Conservation (phyloP, 768 basidiomycete genomes). For the Cystofilobasidium macerans region DNA sequence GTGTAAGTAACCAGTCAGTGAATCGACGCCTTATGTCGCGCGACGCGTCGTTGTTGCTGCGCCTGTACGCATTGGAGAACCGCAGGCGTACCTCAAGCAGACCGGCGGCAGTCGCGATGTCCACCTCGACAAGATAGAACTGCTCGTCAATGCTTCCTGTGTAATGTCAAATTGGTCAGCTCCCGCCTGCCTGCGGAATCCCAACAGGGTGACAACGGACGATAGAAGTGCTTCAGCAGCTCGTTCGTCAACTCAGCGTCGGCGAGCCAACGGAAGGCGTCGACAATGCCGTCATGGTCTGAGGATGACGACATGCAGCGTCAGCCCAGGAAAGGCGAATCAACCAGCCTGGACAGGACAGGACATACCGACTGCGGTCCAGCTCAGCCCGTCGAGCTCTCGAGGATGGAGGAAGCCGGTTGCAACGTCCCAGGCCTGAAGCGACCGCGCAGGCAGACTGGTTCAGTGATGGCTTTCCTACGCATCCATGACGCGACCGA, state of each 20-base stretch:
- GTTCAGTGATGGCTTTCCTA: not conserved
- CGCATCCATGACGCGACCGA: not conserved
- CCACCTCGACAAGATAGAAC: conserved; percentile 14
- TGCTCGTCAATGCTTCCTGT: conserved; percentile 10
- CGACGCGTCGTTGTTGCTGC: too few relatives aligned
- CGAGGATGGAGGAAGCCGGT: conserved; percentile 47
- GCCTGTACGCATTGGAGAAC: too few relatives aligned
- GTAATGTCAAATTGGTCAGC: not conserved
- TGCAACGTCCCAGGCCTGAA: conserved; percentile 50
- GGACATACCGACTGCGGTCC: conserved; percentile 51
- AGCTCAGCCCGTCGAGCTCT: conserved; percentile 49
- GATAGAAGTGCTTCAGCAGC: conserved; percentile 22
- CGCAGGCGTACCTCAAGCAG: conserved; percentile 20
- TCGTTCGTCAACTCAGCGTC: conserved; percentile 16
- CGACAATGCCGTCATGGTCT: conserved; percentile 23
- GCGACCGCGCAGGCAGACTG: not conserved
- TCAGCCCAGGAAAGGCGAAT: not conserved
- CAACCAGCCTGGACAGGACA: not conserved
- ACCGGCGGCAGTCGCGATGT: conserved; percentile 1
- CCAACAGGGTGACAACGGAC: not conserved
- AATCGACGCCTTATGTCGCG: too few relatives aligned
- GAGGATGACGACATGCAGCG: not conserved
- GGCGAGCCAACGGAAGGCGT: conserved; percentile 18
- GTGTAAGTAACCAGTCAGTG: too few relatives aligned
- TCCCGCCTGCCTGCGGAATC: not conserved